Evolutionary conservation across 1,139 yeast species (phyloP), one percentile per base, ranked within the genome.

Genomic region (Torulaspora globosa): DNA sequence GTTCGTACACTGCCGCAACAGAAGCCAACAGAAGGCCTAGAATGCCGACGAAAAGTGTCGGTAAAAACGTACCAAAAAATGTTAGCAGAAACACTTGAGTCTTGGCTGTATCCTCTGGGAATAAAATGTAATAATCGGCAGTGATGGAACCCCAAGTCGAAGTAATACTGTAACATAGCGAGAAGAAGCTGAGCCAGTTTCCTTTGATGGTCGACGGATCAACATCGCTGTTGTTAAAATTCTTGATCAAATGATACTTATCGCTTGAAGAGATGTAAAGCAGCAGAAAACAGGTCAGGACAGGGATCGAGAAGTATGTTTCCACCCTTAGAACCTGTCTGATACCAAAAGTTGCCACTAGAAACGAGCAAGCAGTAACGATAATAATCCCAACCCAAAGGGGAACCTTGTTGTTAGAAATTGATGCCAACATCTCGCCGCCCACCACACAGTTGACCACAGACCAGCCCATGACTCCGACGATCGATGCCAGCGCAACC

Each of bases 121-220:
- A 82, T 44, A 86, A 72, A 42, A 88, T 80, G 63, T 85, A 86
- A 65, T 88, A 89, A 66, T 89, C 97, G 0, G 92, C 75, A 1
- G 96, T 86, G 50, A 84, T 78, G 4, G 92, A 84, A 30, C 95
- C 94, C 96, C 96, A 89, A 1, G 96, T 86, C 1, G 90, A 78
- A 2, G 96, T 87, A 38, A 84, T 80, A 27, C 96, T 83, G 60
- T 85, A 86, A 30, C 84, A 74, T 40, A 87, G 70, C 1, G 90
- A 78, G 60, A 87, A 86, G 63, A 80, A 84, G 14, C 88, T 77
- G 26, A 88, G 65, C 78, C 87, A 80, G 61, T 80, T 78, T 7
- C 95, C 95, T 41, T 73, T 72, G 10, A 71, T 62, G 1, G 78
- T 73, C 1, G 70, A 46, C 3, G 75, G 74, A 44, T 65, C 63